These are phyloP conservation scores for Guillardia theta DNA, from an alignment of 78 protist genomes.

Conservation along the genomic window DNA sequence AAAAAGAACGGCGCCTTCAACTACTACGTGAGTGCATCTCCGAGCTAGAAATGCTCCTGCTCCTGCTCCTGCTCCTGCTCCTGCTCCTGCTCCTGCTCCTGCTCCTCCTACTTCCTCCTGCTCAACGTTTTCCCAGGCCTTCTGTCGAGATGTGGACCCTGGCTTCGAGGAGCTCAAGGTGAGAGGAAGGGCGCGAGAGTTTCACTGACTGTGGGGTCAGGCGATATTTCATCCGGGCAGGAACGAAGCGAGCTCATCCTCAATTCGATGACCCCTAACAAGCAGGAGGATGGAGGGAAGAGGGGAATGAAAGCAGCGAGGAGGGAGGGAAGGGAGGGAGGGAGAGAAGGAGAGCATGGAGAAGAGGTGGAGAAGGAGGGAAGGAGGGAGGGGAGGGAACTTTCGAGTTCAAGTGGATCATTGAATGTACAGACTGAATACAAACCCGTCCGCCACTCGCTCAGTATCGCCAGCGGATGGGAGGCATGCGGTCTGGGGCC, in stretches of 20 bases:
- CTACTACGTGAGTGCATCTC: not conserved
- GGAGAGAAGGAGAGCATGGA: not conserved
- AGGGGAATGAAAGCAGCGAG: not conserved
- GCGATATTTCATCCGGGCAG: too few species aligned
- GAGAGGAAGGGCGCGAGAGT: not conserved
- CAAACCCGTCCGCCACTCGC: too few species aligned
- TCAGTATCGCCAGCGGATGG: constrained; percentile 19
- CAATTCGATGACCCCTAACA: too few species aligned
- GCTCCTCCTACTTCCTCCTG: not conserved
- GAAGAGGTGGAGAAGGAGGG: not conserved
- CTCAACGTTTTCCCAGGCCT: not conserved
- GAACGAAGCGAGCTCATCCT: too few species aligned
- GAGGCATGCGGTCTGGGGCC: not conserved
- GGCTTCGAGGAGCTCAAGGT: not conserved
- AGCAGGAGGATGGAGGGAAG: not conserved
- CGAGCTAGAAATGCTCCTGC: not conserved
- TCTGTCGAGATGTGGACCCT: not conserved
- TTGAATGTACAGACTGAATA: too few species aligned
- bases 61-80: not conserved
- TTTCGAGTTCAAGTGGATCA: too few species aligned
- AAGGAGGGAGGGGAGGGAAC: not conserved
- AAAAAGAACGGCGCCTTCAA: not conserved
- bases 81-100: not conserved
- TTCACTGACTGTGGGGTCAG: not conserved
- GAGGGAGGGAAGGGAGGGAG: not conserved